Evolutionary conservation across 768 basidiomycete species (phyloP).

Genomic region (Suillus cothurnatus): DNA sequence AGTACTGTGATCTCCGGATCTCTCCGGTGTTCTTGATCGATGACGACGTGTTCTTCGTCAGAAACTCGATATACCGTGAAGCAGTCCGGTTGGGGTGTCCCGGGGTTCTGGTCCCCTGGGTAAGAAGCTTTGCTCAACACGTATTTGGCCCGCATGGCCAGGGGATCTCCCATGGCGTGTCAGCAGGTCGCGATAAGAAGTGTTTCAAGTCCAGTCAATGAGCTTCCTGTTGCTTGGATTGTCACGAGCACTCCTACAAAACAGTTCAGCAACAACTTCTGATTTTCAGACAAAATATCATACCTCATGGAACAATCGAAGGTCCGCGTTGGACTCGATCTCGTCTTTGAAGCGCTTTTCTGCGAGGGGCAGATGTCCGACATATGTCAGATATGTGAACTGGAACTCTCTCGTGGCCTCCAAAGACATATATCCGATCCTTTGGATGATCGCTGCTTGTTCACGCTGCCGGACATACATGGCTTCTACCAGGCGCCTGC

Average conservation of each 20-base stretch:
- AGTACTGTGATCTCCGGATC: too few relatives aligned
- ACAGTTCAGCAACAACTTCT: constrained; percentile 3
- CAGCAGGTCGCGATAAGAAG: constrained; percentile 60
- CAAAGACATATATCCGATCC: constrained; percentile 88
- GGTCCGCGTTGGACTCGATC: constrained; percentile 75
- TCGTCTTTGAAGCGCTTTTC: constrained; percentile 90
- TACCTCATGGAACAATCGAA: constrained; percentile 87
- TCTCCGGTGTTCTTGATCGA: too few relatives aligned
- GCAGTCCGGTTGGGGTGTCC: too few relatives aligned
- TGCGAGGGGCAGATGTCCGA: constrained; percentile 81
- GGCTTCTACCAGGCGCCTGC: constrained; percentile 78
- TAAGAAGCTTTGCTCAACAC: too few relatives aligned
- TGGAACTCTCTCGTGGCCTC: constrained; percentile 87
- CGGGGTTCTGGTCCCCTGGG: too few relatives aligned
- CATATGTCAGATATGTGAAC: constrained; percentile 81
- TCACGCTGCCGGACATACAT: constrained; percentile 85
- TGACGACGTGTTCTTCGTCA: too few relatives aligned
- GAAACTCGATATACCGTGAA: too few relatives aligned
- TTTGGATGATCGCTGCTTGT: constrained; percentile 77
- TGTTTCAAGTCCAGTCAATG: constrained; percentile 64
- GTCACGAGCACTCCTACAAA: constrained; percentile 36
- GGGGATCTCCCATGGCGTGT: too few relatives aligned
- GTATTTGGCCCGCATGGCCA: too few relatives aligned
- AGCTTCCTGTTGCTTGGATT: constrained; percentile 56
- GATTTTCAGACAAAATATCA: constrained; percentile 7